Evolutionary conservation across 805 yeast genomes (phyloP).

Genomic region (Spathaspora passalidarum): DNA sequence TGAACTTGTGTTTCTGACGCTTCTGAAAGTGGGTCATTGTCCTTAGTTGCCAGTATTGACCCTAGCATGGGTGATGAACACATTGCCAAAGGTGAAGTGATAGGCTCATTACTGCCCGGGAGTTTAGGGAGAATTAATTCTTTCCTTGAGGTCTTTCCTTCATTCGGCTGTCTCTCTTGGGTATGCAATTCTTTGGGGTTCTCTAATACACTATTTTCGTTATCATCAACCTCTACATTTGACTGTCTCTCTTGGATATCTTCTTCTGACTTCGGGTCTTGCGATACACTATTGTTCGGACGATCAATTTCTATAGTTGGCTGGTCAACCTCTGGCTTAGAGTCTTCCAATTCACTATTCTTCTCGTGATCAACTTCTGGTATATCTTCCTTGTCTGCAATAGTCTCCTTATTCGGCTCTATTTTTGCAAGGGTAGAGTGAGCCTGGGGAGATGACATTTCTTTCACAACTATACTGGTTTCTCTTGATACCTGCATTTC

Average conservation of each 20-base stretch:
- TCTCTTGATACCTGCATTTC: no score
- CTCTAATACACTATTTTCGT: not conserved
- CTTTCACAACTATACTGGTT: no score
- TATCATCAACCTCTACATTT: not conserved
- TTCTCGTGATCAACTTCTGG: no score
- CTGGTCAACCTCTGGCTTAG: no score
- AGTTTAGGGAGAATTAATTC: not conserved
- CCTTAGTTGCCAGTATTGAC: not conserved
- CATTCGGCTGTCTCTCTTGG: not conserved
- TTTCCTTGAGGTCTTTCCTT: not conserved
- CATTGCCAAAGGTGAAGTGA: conserved; percentile 8
- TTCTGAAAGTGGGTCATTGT: not conserved
- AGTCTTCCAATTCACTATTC: no score
- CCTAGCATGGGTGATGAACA: not conserved
- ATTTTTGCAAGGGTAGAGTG: no score
- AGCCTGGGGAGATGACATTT: no score
- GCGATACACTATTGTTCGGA: no score
- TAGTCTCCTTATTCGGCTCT: no score
- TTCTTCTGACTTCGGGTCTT: no score
- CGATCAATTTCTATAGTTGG: no score
- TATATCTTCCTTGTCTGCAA: no score
- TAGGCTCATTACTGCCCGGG: not conserved
- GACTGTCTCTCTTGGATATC: not conserved
- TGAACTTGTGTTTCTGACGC: not conserved
- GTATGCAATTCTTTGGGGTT: not conserved